Evolutionary conservation across 2,329 filamentous ascomycete genomes (phyloP).

Genomic region (Xylariales sp.): DNA sequence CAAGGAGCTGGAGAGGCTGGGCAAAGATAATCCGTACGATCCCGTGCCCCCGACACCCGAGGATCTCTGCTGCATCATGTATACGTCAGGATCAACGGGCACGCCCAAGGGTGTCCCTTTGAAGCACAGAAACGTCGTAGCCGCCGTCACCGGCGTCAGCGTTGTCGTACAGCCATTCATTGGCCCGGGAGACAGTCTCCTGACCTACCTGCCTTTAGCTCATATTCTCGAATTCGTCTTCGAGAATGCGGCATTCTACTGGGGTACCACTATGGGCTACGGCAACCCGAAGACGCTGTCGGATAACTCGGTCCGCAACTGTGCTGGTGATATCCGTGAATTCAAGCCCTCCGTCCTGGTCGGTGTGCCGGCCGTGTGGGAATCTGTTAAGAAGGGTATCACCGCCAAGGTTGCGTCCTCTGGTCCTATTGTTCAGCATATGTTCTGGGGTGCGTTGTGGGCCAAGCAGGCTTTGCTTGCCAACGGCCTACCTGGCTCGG

Average conservation of each 20-base stretch:
- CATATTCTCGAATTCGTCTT: slow-evolving; percentile 92
- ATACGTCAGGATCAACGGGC: slow-evolving; percentile 77
- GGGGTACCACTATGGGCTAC: slow-evolving; percentile 86
- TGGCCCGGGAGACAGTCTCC: slow-evolving; percentile 70
- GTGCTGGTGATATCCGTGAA: slow-evolving; percentile 82
- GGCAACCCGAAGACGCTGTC: slow-evolving; percentile 83
- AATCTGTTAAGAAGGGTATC: slow-evolving; percentile 89
- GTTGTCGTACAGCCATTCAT: slow-evolving; percentile 73
- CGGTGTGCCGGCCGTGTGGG: slow-evolving; percentile 86
- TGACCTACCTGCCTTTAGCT: slow-evolving; percentile 81
- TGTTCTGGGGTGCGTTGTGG: slow-evolving; percentile 64
- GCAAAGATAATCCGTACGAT: slow-evolving; percentile 61
- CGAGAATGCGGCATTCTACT: slow-evolving; percentile 77
- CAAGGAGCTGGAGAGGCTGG: slow-evolving; percentile 46
- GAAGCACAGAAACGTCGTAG: slow-evolving; percentile 70
- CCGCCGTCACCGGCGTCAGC: slow-evolving; percentile 73
- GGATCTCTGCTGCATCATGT: slow-evolving; percentile 71
- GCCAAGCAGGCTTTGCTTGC: slow-evolving; percentile 47
- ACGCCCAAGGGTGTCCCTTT: slow-evolving; percentile 78
- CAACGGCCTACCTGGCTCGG: slow-evolving; percentile 59
- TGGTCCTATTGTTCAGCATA: slow-evolving; percentile 62
- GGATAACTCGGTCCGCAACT: slow-evolving; percentile 77
- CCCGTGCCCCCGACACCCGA: slow-evolving; percentile 65
- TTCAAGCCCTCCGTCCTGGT: slow-evolving; percentile 80
- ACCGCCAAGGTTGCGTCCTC: slow-evolving; percentile 69